phyloP scores from a whole-genome alignment of 352 stramenopile genomes.

The Pythium myriotylum region DNA sequence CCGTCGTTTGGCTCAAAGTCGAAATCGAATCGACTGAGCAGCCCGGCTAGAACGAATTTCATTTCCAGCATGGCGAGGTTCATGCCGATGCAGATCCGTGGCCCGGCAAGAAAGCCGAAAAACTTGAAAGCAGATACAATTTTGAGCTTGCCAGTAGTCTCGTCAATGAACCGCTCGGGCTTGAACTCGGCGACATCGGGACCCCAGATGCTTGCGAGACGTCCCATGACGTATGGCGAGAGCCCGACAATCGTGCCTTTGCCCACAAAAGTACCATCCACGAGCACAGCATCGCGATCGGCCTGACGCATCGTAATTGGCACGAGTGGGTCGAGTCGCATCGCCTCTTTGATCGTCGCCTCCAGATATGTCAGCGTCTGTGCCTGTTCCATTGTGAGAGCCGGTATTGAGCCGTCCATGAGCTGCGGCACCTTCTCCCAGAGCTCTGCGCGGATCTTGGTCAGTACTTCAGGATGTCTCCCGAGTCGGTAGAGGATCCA shows the following conservation, averaged over 20 bases:
- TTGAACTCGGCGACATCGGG: conserved; percentile 34
- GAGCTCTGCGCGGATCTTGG: conserved; percentile 30
- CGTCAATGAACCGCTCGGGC: conserved; percentile 33
- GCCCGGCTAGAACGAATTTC: conserved; percentile 33
- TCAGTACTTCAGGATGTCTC: conserved; percentile 33
- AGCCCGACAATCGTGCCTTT: conserved; percentile 31
- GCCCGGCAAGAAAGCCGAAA: conserved; percentile 15
- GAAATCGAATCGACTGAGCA: conserved; percentile 39
- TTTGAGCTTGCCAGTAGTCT: conserved; percentile 12
- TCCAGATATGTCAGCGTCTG: conserved; percentile 18
- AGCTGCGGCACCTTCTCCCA: conserved; percentile 23
- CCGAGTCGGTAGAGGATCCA: conserved; percentile 50
- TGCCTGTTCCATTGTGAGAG: conserved; percentile 15
- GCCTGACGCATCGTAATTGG: conserved; percentile 33
- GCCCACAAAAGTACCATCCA: conserved; percentile 1
- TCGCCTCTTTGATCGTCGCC: conserved; percentile 37
- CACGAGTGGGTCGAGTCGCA: conserved; percentile 39
- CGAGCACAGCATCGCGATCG: conserved; percentile 26
- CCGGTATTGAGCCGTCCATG: conserved; percentile 2
- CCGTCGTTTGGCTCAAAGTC: conserved; percentile 6
- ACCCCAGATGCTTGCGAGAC: conserved; percentile 34
- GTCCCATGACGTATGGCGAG: conserved; percentile 32
- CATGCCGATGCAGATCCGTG: conserved; percentile 39
- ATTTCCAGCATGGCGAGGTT: conserved; percentile 26
- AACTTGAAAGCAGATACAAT: conserved; percentile 35